Evolutionary conservation across 2,329 filamentous ascomycete genomes (phyloP), one percentile per base, ranked within the genome.

Genomic region (Pseudocercospora musae): DNA sequence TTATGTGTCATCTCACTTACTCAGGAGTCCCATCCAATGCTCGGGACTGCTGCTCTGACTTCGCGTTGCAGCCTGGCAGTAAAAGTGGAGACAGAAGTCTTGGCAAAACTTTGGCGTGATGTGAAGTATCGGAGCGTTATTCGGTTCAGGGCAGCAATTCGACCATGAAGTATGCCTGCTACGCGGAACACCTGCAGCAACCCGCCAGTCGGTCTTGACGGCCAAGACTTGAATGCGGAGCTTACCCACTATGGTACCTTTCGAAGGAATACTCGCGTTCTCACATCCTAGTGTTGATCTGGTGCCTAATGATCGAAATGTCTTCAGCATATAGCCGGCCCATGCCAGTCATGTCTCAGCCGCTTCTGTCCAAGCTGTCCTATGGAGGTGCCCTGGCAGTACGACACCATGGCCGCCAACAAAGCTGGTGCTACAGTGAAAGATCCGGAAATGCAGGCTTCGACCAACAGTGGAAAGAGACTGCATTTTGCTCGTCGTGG

Each of bases 401-500:
- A 37, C 31, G 31, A 25, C 23, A 56, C 31, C 11, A 56, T 56
- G 53, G 13, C 31, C 5, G 53, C 15, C 9, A 37, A 13, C 29
- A 55, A 55, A 37, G 20, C 4, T 10, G 52, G 53, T 21, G 33
- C 2, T 1, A 25, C n/a, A 11, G 31, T 56, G 4, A 3, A 20
- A 10, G 33, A 2, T 15, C 44, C 44, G 23, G 20, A 33, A 42
- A n/a, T 23, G 1, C 4, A 42, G n/a, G 10, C 44, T 8, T 21
- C 44, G 4, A 15, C 31, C 25, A 23, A 13, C 8, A 3, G n/a
- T n/a, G 42, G 33, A 11, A 58, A 58, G 42, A 18, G 3, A 2
- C 18, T 48, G 8, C 56, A 58, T 31, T 21, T 49, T 11, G 56
- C 40, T 18, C 56, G 56, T 18, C 40, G 56, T 33, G 56, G 56